Evolutionary conservation across 192 early-diverging fungal species (phyloP).

Genomic region (Gaertneriomyces sp.): DNA sequence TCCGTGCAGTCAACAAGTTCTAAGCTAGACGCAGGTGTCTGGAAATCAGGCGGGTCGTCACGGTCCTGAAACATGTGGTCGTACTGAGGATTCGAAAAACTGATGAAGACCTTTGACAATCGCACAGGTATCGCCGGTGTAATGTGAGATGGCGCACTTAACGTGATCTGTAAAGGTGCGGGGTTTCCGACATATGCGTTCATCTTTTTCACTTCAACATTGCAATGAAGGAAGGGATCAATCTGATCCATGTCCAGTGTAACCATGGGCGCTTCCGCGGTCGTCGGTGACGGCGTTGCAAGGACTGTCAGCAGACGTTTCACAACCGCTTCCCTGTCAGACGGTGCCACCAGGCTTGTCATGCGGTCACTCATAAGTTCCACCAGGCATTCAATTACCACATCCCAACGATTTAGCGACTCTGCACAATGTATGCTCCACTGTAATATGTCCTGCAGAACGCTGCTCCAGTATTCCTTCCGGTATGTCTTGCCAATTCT

Average conservation of each 20-base stretch:
- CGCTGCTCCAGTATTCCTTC: constrained; percentile 74
- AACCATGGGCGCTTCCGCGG: constrained; percentile 1
- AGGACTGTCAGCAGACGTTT: constrained; percentile 25
- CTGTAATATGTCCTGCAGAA: constrained; percentile 65
- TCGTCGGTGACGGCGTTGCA: neutral
- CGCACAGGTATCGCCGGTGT: constrained; percentile 50
- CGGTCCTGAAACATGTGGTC: constrained; percentile 53
- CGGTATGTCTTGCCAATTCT: constrained; percentile 84
- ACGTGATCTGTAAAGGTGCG: constrained; percentile 58
- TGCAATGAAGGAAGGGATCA: constrained; percentile 53
- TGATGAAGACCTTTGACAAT: constrained; percentile 48
- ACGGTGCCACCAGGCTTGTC: constrained; percentile 9
- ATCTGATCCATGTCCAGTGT: constrained; percentile 61
- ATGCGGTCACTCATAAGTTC: constrained; percentile 60
- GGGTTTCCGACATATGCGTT: constrained; percentile 54
- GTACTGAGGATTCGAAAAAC: constrained; percentile 56
- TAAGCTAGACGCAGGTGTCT: neutral
- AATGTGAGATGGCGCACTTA: constrained; percentile 33
- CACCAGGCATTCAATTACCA: constrained; percentile 64
- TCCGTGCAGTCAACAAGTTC: constrained; percentile 7
- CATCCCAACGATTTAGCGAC: constrained; percentile 57
- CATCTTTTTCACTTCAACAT: constrained; percentile 32
- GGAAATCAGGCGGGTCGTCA: neutral
- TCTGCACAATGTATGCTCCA: constrained; percentile 70
- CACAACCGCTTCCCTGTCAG: constrained; percentile 18